Conservation (phyloP, 208 protist species). For the Willaertia magna region DNA sequence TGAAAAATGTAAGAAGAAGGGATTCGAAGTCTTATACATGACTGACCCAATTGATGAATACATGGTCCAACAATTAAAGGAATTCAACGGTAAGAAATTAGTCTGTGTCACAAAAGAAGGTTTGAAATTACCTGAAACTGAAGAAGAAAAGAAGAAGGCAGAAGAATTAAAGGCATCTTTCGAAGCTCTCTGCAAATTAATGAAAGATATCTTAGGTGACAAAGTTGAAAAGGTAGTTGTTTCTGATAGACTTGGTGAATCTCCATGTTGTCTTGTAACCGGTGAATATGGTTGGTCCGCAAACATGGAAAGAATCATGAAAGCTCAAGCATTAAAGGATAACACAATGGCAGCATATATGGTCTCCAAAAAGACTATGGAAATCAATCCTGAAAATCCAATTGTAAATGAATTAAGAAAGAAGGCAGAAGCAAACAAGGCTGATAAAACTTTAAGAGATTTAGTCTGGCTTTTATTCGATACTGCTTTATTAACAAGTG, state of each 20-base stretch:
- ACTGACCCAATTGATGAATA: constrained; percentile 97
- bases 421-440: constrained; percentile 73
- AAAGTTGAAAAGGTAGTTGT: constrained; percentile 96
- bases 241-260: constrained; percentile 78
- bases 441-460: constrained; percentile 93
- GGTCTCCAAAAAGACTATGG: constrained; percentile 95
- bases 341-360: constrained; percentile 55
- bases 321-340: constrained; percentile 71
- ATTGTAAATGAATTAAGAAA: constrained; percentile 86
- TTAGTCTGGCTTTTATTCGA: constrained; percentile 94
- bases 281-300: constrained; percentile 95
- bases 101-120: constrained; percentile 98
- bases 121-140: constrained; percentile 83
- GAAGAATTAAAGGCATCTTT: constrained; percentile 82
- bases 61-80: constrained; percentile 87
- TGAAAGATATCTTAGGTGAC: constrained; percentile 97
- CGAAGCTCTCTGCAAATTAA: constrained; percentile 83
- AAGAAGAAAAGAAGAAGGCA: constrained; percentile 89
- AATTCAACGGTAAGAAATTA: constrained; percentile 95
- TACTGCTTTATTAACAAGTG: constrained; percentile 89
- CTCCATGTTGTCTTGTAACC: constrained; percentile 94
- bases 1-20: constrained; percentile 74
- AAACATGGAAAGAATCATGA: constrained; percentile 99
- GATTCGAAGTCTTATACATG: constrained; percentile 92
- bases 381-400: constrained; percentile 92